phyloP scores from a whole-genome alignment of 163 green algal species.

The Chlamydomonas reinhardtii region DNA sequence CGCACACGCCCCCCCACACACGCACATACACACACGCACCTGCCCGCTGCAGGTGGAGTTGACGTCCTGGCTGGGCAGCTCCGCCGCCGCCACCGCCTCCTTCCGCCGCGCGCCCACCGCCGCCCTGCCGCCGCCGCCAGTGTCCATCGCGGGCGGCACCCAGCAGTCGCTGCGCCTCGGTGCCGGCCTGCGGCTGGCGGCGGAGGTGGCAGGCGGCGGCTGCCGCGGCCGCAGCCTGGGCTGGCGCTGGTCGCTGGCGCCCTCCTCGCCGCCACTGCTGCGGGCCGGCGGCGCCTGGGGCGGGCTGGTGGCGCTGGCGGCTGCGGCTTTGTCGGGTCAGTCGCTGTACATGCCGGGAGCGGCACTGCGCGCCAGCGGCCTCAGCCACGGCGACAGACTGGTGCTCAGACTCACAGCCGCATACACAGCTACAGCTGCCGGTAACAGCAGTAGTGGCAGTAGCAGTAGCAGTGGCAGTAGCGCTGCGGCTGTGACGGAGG shows the following conservation, averaged over 20 bases:
- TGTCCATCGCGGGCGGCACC: not conserved
- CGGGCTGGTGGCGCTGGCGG: no score
- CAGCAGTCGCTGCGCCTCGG: not conserved
- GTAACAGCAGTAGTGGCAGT: no score
- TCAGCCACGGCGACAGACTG: no score
- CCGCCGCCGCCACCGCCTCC: not conserved
- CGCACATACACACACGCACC: no score
- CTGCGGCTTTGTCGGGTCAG: no score
- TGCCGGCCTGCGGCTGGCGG: slow-evolving; percentile 1
- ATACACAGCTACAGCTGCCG: not conserved
- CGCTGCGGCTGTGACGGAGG: not conserved
- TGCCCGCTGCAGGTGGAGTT: not conserved
- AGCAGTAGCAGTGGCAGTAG: no score
- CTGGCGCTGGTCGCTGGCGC: not conserved
- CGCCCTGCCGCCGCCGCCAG: not conserved
- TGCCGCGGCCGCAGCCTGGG: not conserved
- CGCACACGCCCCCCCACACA: no score
- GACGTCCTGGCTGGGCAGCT: slow-evolving; percentile 1
- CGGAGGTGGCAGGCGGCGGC: not conserved
- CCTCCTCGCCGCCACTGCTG: not conserved
- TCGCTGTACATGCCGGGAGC: no score
- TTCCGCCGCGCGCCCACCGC: not conserved
- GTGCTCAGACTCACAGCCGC: not conserved
- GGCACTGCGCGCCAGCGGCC: no score
- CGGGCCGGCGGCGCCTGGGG: no score